Evolutionary conservation across 768 basidiomycete genomes (phyloP), one percentile per base, ranked within the genome.

Genomic region (Podaxis rugospora): DNA sequence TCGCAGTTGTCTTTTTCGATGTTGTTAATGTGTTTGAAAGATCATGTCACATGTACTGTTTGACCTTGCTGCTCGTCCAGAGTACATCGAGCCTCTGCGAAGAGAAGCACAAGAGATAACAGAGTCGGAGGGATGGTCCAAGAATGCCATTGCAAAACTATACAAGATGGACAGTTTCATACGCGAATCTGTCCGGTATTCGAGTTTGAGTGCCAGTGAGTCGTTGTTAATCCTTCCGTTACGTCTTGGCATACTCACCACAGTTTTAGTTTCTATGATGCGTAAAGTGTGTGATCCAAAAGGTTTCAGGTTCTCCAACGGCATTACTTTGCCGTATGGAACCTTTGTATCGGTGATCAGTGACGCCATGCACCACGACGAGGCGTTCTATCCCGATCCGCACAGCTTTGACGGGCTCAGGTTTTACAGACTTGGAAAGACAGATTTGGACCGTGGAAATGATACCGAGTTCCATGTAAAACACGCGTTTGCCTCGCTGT

Each of bases 271-370:
- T 71, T 36, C 72, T 72, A 62, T 78, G 60, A 50, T 59, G 13
- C 73, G 80, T 4, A 69, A 71, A 54, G 74, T 71, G 1, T 51
- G 74, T 35, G 54, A 53, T 69, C 10, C 57, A 35, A 67, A 73
- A 50, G 76, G 78, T 35, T 76, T 75, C 66, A 77, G 71, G 1
- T 76, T 83, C 57, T 78, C 78, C 3, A 74, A 82, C 64, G 80
- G 79, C 4, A 75, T 73, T 1, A 46, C 35, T 7, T 11, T 63
- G 13, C 52, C 62, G 13, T 53, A 55, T 40, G 64, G 64, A 62
- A n/a, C 59, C 59, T 53, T 50, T 55, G 50, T 64, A 57, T 28
- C 66, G 67, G 53, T 40, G 55, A 59, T 46, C 55, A 57, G 59
- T 46, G 61, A 65, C 52, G 53, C 64, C 32, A 51, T 58, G 32